A percentile compares a stretch with the other conserved stretches of the same genome.
Evolutionary conservation across 2,329 filamentous ascomycete species (phyloP).

Genomic region (Phyllachora maydis): DNA sequence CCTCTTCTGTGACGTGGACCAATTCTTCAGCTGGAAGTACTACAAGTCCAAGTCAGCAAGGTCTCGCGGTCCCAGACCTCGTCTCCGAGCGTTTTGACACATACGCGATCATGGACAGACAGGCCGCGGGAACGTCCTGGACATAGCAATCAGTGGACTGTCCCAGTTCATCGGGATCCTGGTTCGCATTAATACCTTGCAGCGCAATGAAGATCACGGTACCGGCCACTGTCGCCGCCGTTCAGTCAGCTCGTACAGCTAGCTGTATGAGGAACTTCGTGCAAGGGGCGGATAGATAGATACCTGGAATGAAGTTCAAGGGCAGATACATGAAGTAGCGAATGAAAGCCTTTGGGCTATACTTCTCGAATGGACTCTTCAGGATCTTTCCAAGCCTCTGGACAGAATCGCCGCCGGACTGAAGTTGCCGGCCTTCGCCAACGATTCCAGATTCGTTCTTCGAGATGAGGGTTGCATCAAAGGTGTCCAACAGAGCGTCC

Average conservation of each 20-base stretch:
- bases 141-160: no score
- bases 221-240: constrained; percentile 40
- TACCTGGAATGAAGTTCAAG: constrained; percentile 69
- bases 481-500: constrained; percentile 71
- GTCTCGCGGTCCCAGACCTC: no score
- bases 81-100: no score
- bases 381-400: constrained; percentile 33
- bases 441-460: constrained; percentile 39
- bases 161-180: no score
- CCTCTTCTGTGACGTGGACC: constrained; percentile 42
- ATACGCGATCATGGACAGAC: constrained; percentile 30
- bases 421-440: constrained; percentile 52
- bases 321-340: constrained; percentile 73
- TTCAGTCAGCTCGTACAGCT: background rate
- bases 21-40: constrained; percentile 85
- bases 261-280: background rate
- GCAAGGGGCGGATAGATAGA: no score
- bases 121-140: constrained; percentile 25
- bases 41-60: no score
- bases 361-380: constrained; percentile 34
- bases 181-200: constrained; percentile 32
- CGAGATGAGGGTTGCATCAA: constrained; percentile 50
- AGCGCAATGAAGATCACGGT: constrained; percentile 62
- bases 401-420: constrained; percentile 35
- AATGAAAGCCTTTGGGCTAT: constrained; percentile 42